Conservation (phyloP, 345 rosid species). For the Populus ilicifolia region DNA sequence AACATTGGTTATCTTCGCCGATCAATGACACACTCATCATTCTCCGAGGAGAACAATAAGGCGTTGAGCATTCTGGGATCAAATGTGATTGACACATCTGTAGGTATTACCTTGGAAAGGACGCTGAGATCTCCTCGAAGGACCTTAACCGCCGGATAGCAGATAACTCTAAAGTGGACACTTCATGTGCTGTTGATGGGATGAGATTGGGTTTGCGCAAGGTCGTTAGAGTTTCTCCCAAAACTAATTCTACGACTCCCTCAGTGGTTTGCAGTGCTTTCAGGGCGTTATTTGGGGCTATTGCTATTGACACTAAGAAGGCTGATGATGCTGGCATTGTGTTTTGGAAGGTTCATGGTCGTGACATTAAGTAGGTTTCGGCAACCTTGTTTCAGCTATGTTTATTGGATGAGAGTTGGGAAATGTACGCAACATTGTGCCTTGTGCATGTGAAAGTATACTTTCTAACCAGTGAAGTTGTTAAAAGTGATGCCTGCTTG, state of each 20-base stretch:
- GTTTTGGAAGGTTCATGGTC: slow-evolving; percentile 53
- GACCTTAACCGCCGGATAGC: slow-evolving; percentile 34
- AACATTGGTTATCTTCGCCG: slow-evolving; percentile 50
- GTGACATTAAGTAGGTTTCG: background rate
- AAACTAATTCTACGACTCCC: slow-evolving; percentile 44
- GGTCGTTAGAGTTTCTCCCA: slow-evolving; percentile 55
- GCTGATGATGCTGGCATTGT: slow-evolving; percentile 45
- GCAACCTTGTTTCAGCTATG: background rate
- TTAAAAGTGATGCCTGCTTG: background rate
- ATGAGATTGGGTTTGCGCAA: slow-evolving; percentile 38
- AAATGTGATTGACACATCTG: slow-evolving; percentile 48
- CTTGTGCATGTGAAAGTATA: background rate
- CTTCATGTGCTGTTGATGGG: slow-evolving; percentile 60
- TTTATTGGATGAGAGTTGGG: background rate
- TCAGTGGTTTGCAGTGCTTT: slow-evolving; percentile 51
- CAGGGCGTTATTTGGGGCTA: slow-evolving; percentile 70
- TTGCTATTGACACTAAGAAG: slow-evolving; percentile 46
- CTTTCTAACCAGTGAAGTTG: too few relatives aligned
- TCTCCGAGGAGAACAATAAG: slow-evolving; percentile 61
- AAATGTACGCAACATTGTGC: background rate
- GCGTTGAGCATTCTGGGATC: slow-evolving; percentile 58
- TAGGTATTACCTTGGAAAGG: slow-evolving; percentile 27
- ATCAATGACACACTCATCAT: slow-evolving; percentile 70
- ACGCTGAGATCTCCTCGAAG: slow-evolving; percentile 53
- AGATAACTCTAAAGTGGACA: slow-evolving; percentile 42